These are phyloP conservation scores for Penicillium sp. DNA, from an alignment of 2,329 filamentous ascomycete species.

Conservation along the genomic window DNA sequence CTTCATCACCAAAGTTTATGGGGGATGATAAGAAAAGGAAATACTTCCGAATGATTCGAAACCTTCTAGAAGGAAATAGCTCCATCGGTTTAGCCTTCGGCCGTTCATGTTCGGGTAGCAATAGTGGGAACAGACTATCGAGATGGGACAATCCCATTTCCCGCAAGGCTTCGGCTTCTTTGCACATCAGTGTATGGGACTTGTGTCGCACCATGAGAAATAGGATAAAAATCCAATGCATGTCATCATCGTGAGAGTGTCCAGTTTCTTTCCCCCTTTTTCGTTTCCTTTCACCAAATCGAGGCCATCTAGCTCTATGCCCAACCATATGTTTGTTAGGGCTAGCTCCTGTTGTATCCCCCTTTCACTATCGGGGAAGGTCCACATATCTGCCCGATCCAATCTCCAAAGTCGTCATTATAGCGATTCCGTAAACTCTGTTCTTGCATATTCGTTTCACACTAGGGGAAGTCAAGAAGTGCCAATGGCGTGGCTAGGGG, in stretches of 20 bases:
- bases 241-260: neutral
- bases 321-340: constrained; percentile 1
- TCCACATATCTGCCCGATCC: constrained; percentile 12
- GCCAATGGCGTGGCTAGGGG: neutral
- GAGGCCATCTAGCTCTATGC: neutral
- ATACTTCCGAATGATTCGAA: constrained; percentile 18
- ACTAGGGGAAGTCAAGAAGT: neutral
- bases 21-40: neutral
- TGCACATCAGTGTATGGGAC: neutral
- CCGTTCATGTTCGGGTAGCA: constrained; percentile 25
- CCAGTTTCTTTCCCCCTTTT: neutral
- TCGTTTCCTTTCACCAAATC: neutral
- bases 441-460: constrained; percentile 12
- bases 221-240: neutral
- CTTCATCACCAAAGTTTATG: neutral
- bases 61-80: constrained; percentile 35
- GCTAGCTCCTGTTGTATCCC: neutral
- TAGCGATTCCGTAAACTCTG: neutral
- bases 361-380: neutral
- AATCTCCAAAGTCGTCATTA: constrained; percentile 4
- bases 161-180: constrained; percentile 2
- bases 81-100: constrained; percentile 24
- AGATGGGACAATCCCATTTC: constrained; percentile 10
- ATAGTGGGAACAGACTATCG: constrained; percentile 24
- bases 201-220: constrained; percentile 16